phyloP scores from a whole-genome alignment of 2,329 filamentous ascomycete species.

The Cladosporium sphaerospermum region DNA sequence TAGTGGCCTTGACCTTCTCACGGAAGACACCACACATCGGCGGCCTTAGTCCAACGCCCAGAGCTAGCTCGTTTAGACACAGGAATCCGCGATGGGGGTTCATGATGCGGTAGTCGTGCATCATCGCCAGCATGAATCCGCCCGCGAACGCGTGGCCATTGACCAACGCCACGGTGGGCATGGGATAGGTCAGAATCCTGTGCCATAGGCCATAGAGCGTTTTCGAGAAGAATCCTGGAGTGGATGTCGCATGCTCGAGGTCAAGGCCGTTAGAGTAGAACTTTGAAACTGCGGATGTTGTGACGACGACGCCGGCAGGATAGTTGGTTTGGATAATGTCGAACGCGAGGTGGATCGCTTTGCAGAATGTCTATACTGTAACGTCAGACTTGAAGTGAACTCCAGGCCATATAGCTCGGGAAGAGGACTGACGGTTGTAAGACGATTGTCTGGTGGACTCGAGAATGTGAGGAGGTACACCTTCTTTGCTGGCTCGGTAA shows the following conservation, averaged over 20 bases:
- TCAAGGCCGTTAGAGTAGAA: constrained; percentile 85
- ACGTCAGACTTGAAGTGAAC: not conserved
- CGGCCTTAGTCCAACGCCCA: constrained; percentile 67
- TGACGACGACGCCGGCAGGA: constrained; percentile 67
- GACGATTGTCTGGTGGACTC: constrained; percentile 69
- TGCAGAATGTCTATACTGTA: constrained; percentile 49
- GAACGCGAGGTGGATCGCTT: constrained; percentile 61
- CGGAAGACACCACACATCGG: constrained; percentile 71
- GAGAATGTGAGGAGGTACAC: constrained; percentile 69
- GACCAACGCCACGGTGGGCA: constrained; percentile 74
- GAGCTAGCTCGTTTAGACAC: constrained; percentile 76
- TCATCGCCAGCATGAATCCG: constrained; percentile 74
- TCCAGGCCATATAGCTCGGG: not conserved
- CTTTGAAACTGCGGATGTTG: constrained; percentile 67
- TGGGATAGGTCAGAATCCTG: constrained; percentile 64
- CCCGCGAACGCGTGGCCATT: constrained; percentile 79
- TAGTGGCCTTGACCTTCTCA: constrained; percentile 52
- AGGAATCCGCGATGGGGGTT: constrained; percentile 64
- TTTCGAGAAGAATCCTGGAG: constrained; percentile 53
- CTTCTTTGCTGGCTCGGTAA: constrained; percentile 52
- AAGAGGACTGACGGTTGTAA: constrained; percentile 48
- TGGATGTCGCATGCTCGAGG: constrained; percentile 57
- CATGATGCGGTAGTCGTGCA: constrained; percentile 78
- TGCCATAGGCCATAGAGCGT: constrained; percentile 60
- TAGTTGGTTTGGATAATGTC: constrained; percentile 67